A percentile compares a stretch with the other conserved stretches of the same genome.
These are phyloP conservation scores for Starmerella davenportii DNA, from an alignment of 805 yeast genomes.

Conservation along the genomic window DNA sequence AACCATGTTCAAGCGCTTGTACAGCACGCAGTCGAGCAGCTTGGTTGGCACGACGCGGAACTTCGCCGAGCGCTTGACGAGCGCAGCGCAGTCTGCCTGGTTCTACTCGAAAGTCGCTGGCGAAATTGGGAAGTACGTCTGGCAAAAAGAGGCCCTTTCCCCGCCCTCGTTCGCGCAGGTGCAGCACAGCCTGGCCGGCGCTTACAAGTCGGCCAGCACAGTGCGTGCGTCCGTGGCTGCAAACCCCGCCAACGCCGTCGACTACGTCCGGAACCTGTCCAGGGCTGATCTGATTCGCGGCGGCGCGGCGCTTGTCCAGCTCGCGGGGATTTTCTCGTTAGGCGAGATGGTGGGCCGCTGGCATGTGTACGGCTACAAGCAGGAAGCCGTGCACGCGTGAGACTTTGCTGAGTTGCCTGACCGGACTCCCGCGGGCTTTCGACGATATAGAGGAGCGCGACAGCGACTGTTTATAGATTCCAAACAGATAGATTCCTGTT, in stretches of 20 bases:
- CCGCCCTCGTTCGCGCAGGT: slow-evolving; percentile 72
- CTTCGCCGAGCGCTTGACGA: slow-evolving; percentile 25
- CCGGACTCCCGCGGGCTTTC: too few species aligned
- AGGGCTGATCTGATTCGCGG: slow-evolving; percentile 45
- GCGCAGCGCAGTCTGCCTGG: slow-evolving; percentile 36
- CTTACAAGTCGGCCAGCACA: slow-evolving; percentile 3
- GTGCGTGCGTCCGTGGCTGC: slow-evolving; percentile 25
- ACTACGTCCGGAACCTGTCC: slow-evolving; percentile 30
- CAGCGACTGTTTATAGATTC: background rate
- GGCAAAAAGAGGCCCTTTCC: slow-evolving; percentile 79
- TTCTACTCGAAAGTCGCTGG: slow-evolving; percentile 62
- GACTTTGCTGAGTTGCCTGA: too few species aligned
- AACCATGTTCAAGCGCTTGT: slow-evolving; percentile 15
- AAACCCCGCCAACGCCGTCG: slow-evolving; percentile 43
- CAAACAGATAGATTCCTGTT: background rate
- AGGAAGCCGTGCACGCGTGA: slow-evolving; percentile 7
- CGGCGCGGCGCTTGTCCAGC: slow-evolving; percentile 63
- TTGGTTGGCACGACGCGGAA: slow-evolving; percentile 17
- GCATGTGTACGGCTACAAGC: slow-evolving; percentile 63
- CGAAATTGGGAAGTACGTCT: slow-evolving; percentile 57
- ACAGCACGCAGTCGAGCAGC: slow-evolving; percentile 13
- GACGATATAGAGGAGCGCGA: background rate
- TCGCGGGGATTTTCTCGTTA: slow-evolving; percentile 76
- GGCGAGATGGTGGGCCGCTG: slow-evolving; percentile 97
- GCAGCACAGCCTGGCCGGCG: slow-evolving; percentile 45